phyloP scores from a whole-genome alignment of 768 basidiomycete genomes.

The Mycena kentingensis region DNA sequence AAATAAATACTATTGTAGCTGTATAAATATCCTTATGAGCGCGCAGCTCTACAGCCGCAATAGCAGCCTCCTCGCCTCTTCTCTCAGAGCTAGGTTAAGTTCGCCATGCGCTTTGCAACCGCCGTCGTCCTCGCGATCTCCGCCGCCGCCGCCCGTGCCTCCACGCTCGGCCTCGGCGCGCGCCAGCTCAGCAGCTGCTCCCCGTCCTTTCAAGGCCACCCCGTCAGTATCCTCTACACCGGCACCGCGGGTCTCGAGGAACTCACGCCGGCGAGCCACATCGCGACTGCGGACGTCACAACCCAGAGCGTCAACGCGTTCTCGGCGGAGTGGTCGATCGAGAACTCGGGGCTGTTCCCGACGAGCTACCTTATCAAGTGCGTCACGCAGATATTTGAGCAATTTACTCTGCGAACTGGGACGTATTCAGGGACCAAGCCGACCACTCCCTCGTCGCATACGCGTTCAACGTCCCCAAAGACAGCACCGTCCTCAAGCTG shows the following conservation, averaged over 20 bases:
- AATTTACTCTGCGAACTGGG: not conserved
- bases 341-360: conserved; percentile 13
- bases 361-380: conserved; percentile 16
- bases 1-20: too few relatives aligned
- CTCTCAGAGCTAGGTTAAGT: too few relatives aligned
- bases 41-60: too few relatives aligned
- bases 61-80: too few relatives aligned
- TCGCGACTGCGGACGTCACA: conserved; percentile 3
- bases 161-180: conserved; percentile 33
- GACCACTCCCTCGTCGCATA: conserved; percentile 10
- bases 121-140: conserved; percentile 4
- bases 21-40: too few relatives aligned
- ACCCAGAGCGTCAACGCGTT: conserved; percentile 2
- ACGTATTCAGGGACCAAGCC: not conserved
- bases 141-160: conserved; percentile 40
- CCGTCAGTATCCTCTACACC: conserved; percentile 16
- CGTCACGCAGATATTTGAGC: too few relatives aligned
- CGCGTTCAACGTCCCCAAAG: conserved; percentile 2
- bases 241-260: conserved; percentile 6
- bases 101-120: not conserved
- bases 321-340: conserved; percentile 7
- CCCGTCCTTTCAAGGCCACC: conserved; percentile 14
- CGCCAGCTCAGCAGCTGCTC: conserved; percentile 11
- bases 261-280: not conserved
- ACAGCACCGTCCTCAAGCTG: conserved; percentile 8